Percentiles rank a stretch among this genome's conserved stretches.
These are phyloP conservation scores for Ambrosia trifida DNA, from an alignment of 129 eudicot species.

Conservation along the genomic window DNA sequence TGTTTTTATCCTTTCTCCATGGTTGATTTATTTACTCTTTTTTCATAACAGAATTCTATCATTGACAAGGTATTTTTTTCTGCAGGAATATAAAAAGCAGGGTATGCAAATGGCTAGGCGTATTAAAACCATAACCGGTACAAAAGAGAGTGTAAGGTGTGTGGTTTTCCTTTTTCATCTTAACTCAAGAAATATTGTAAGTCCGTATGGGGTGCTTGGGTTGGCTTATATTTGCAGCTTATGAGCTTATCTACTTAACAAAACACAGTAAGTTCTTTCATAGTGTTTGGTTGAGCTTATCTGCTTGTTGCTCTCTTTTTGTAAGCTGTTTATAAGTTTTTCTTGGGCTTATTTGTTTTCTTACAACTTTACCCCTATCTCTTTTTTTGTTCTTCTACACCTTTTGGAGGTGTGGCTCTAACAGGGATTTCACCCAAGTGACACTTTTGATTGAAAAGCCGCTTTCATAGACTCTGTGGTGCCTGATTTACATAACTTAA, in stretches of 20 bases:
- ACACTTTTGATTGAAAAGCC: neutral
- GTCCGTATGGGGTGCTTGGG: neutral
- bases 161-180: conserved; percentile 8
- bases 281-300: conserved; percentile 12
- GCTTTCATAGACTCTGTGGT: too few relatives aligned
- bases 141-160: conserved; percentile 77
- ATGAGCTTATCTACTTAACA: neutral
- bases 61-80: conserved; percentile 8
- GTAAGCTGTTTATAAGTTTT: conserved; percentile 1
- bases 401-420: neutral
- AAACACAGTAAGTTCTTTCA: neutral
- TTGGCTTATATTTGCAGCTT: neutral
- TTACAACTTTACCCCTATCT: neutral
- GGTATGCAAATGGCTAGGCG: conserved; percentile 56
- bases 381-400: neutral
- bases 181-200: neutral
- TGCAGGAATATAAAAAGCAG: conserved; percentile 60
- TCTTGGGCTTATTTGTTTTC: neutral
- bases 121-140: conserved; percentile 60
- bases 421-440: neutral
- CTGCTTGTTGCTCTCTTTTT: neutral
- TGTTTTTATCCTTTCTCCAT: conserved; percentile 10
- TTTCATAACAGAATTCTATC: neutral
- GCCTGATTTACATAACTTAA: neutral
- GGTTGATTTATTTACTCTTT: neutral